Evolutionary conservation across 2,329 filamentous ascomycete species (phyloP), one percentile per base, ranked within the genome.

Genomic region (Pseudocercospora fijiensis): DNA sequence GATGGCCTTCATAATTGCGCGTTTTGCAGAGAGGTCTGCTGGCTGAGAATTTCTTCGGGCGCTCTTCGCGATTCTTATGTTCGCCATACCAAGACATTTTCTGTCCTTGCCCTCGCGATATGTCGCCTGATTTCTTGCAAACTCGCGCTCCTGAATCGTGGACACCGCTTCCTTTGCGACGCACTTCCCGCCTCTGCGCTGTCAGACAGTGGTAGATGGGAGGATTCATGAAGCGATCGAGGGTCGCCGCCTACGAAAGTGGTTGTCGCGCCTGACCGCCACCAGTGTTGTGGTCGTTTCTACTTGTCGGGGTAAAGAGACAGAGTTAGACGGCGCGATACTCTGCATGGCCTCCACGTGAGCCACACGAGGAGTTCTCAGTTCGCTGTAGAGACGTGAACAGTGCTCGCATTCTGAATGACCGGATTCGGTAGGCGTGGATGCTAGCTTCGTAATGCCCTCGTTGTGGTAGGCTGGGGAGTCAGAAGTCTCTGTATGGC

Each of bases 1-100:
- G 33, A 66, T 61, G 53, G 65, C 60, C 67, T 72, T 74, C 72
- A 75, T 74, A n/a, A 18, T 47, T n/a, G 13, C 33, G n/a, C n/a
- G 43, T 18, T 2, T 47, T 47, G 43, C n/a, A 37, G 7, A 37
- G 30, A 37, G 13, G 30, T 13, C 13, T 37, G 30, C 30, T 7
- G 13, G 7, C 30, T 37, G 33, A 16, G 4, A 1, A n/a, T 6
- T 5, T 16, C 10, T 5, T 24, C 43, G 10, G 22, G 18, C 22
- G 43, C 4, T 24, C 18, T 3, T 1, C 1, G 11, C 22, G 22
- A 24, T 47, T 20, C 43, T 24, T 47, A 20, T 47, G 43, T 47
- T 11, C 22, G 18, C 43, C 4, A 37, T 37, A 37, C 33, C 33
- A 37, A 37, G 33, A n/a, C 33, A 37, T n/a, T 37, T 4, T 37